Evolutionary conservation across 208 protist genomes (phyloP), one percentile per base, ranked within the genome.

Genomic region (Naegleria fowleri): DNA sequence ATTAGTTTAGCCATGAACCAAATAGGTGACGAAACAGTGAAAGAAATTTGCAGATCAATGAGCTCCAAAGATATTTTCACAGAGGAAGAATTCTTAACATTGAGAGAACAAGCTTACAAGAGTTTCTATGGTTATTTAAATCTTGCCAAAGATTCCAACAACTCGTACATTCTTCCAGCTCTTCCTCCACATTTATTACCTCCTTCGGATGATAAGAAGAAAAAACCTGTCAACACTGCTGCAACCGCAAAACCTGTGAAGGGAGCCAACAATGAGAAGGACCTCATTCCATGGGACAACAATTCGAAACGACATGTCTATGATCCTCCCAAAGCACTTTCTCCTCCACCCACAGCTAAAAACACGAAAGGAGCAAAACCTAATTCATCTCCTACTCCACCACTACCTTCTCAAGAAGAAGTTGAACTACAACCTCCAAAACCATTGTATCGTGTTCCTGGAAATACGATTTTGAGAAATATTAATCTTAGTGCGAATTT

Each of bases 1-100:
- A 25, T 88, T 13, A 88, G 85, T 13, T 58, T 88, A 7, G 85
- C 85, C 13, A 88, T 88, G 85, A 88, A 88, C 19, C 19, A 15
- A 88, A 88, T 88, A 38, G 19, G n/a, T 33, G 85, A 88, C 33
- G 13, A 58, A 11, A 58, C 85, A 38, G 40, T 88, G 5, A 36
- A 19, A 0, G 85, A 88, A 39, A 58, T 88, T 38, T 88, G 85
- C 38, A 58, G 55, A 29, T 22, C 6, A 11, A 36, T 88, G 39
- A 13, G 41, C 13, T 0, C 13, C 0, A 19, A 19, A 58, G 41
- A 88, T 40, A 39, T 88, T 29, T 88, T 39, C 33, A 19, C 40
- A 22, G 85, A 88, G 36, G 29, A 48, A 22, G 85, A 88, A 22
- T 88, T 88, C 29, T 15, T 19, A 13, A 39, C 22, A 19, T 9